Evolutionary conservation across 106 monocot species (phyloP), one percentile per base, ranked within the genome.

Genomic region (Acanthochlamys bracteata): DNA sequence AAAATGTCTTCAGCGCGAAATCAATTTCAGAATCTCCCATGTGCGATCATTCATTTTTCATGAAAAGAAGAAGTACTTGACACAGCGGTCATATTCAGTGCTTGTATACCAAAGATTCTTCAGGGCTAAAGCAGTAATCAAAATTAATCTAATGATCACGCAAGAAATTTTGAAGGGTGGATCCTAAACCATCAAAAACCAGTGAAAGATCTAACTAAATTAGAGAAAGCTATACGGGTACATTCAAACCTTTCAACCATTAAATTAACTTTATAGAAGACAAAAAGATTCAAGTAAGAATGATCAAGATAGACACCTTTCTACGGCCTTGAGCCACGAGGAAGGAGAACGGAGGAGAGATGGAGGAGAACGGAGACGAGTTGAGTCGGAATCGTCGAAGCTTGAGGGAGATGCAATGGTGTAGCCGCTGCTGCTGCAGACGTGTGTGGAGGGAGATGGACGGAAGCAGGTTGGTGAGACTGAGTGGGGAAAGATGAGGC

Each of bases 271-370:
- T 17, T 49, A 49, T 17, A 49, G 15, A 49, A 49, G 2, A 49
- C 15, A 14, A 49, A 14, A 49, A 49, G 33, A 3, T 49, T 49
- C n/a, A 55, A 55, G 4, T 10, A 21, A n/a, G 2, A n/a, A 43
- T 42, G 0, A 39, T 33, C 39, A 59, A 24, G 17, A 52, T 7
- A 4, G 0, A 0, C 2, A 11, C 74, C 67, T 58, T 88, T 88
- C 67, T 45, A 14, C 8, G 91, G 91, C 68, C 77, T 65, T 55
- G 80, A 63, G 7, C 71, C 71, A 63, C 12, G 53, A 53, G 25
- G 54, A 71, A 54, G 61, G 52, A 10, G 53, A 40, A 56, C 40
- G 41, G 21, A 57, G 56, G n/a, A 25, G 53, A 26, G 51, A 52
- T 10, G 54, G 63, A 54, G 61, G 52, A 4, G 53, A 40, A 41